Base-by-base conservation (phyloP, 1,139 yeast genomes). In the Candida pseudoviswanathii region DNA sequence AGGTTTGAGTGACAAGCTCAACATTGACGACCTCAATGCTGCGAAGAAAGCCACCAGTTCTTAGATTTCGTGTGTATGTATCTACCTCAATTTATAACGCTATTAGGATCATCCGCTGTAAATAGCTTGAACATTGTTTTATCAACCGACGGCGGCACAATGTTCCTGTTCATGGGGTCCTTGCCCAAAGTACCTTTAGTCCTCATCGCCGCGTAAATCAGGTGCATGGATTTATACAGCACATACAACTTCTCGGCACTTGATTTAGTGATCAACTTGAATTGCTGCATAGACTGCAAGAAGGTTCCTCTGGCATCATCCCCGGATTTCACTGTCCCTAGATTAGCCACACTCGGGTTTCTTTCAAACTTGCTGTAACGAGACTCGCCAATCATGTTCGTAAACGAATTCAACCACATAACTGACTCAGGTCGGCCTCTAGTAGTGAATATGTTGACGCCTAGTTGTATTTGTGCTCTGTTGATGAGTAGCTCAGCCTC, bases 301-400 rank as follows among this genome's bases (percentile, higher is more conserved):
- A 75, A 77, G 0, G 84, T 76, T 39, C 79, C 77, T 39, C 66
- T 66, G 3, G 68, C 56, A 56, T 77, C 79, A 4, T 68, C 64
- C 0, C 88, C 88, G 4, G 86, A 81, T 59, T 72, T 78, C 9
- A 83, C 80, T 4, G 69, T 68, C 0, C 84, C 81, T 8, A 85
- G 63, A 54, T 80, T 82, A 1, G 86, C 77, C 50, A 81, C 70
- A 27, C 76, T 75, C 50, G 73, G 71, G 59, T 82, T 79, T 54
- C 89, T 66, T 54, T 81, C 78, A 42, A 68, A 68, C 40, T 82
- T 80, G 61, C 84, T 89, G 61, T 81, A 80, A 32, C 82, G 59
- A 5, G 81, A 70, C 27, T 69, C 64, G 0, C 84, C 77, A 7
- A 85, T 73, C 0, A 89, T 74, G 56, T 82, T 78, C 0, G 87